Conservation (phyloP, 1,284 basidiomycete genomes). For the Ganoderma lucidum region DNA sequence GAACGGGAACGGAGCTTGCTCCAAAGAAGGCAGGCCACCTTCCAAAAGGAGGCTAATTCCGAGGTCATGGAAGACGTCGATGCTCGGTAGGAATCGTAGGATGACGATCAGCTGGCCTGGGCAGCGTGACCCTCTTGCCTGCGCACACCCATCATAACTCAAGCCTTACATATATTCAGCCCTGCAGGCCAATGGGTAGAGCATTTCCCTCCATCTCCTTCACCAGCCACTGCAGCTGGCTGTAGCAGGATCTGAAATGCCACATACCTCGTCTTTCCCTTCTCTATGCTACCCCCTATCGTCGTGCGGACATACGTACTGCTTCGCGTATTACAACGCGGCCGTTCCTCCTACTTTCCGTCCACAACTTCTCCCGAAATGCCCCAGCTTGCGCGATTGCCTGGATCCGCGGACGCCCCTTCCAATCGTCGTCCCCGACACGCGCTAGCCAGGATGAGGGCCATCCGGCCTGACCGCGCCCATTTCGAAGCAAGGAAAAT, state of each 20-base stretch:
- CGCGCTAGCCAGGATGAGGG: slow-evolving; percentile 10
- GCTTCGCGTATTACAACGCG: not conserved
- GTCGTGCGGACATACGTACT: not conserved
- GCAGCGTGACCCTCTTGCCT: slow-evolving; percentile 21
- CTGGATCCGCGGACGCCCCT: slow-evolving; percentile 23
- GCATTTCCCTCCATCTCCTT: not conserved
- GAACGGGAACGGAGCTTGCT: not conserved
- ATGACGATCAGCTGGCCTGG: slow-evolving; percentile 20
- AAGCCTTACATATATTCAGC: not conserved
- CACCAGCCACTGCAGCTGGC: slow-evolving; percentile 2
- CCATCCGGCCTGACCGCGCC: slow-evolving; percentile 21
- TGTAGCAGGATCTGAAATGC: not conserved
- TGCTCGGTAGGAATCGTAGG: not conserved
- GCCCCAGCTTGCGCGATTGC: slow-evolving; percentile 16
- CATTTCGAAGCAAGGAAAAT: slow-evolving; percentile 10
- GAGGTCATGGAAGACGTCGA: slow-evolving; percentile 16
- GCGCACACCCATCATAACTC: slow-evolving; percentile 1
- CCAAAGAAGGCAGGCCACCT: not conserved
- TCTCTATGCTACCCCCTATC: not conserved
- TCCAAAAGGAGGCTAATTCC: not conserved
- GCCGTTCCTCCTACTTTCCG: slow-evolving; percentile 22
- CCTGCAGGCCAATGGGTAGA: not conserved
- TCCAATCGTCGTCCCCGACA: slow-evolving; percentile 11
- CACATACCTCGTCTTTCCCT: not conserved
- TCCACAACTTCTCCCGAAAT: slow-evolving; percentile 26